Evolutionary conservation across 2,329 filamentous ascomycete genomes (phyloP).

Genomic region (Neofusicoccum cordaticola): DNA sequence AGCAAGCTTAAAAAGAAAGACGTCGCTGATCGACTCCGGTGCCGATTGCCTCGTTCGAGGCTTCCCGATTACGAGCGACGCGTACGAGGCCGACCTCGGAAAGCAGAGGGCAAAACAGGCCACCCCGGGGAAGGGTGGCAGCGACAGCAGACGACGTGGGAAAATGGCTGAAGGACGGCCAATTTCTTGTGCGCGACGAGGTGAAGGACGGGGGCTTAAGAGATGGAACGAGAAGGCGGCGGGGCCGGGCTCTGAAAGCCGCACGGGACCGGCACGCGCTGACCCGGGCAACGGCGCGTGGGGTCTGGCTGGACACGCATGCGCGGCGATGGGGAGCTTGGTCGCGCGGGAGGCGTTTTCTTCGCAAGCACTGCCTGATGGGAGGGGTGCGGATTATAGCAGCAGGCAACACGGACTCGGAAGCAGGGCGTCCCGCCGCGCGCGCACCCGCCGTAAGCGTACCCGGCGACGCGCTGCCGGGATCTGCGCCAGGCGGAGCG

Average conservation of each 20-base stretch:
- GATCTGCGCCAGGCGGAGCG: background rate
- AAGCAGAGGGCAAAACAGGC: background rate
- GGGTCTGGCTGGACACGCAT: background rate
- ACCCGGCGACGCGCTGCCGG: background rate
- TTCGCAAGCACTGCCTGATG: constrained; percentile 2
- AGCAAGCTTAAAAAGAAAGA: too few relatives aligned
- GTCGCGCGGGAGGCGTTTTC: background rate
- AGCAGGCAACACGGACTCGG: background rate
- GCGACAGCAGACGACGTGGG: too few relatives aligned
- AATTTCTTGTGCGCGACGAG: background rate
- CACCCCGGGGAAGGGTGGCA: too few relatives aligned
- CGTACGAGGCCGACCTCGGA: background rate
- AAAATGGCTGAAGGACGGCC: background rate
- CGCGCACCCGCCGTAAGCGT: background rate
- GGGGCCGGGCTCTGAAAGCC: too few relatives aligned
- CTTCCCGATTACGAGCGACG: too few relatives aligned
- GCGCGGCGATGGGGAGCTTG: background rate
- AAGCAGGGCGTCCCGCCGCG: background rate
- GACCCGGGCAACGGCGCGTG: background rate
- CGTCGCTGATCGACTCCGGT: too few relatives aligned
- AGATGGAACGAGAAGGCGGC: background rate
- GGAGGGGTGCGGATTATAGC: background rate
- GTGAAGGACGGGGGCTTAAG: background rate
- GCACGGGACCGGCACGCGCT: background rate
- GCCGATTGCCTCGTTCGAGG: too few relatives aligned